These are phyloP conservation scores for Phialocephala subalpina DNA, from an alignment of 2,329 filamentous ascomycete genomes.

Conservation along the genomic window DNA sequence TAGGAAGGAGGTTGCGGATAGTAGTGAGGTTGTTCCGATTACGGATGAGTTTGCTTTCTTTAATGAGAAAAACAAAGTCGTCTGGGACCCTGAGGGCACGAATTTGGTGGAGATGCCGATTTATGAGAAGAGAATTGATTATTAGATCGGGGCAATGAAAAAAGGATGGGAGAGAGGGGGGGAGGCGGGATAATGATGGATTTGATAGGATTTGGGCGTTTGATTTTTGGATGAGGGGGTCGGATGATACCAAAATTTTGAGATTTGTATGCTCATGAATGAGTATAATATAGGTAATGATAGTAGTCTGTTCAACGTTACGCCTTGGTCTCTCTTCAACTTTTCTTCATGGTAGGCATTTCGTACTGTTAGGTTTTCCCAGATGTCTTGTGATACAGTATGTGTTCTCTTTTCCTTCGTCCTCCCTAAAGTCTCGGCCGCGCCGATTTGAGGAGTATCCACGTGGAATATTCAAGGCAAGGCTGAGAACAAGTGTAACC, in stretches of 20 bases:
- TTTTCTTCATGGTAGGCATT: too few relatives aligned
- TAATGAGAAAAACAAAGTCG: slow-evolving; percentile 72
- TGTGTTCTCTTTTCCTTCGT: too few relatives aligned
- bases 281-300: not conserved
- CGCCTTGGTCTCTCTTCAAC: too few relatives aligned
- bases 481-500: too few relatives aligned
- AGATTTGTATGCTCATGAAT: not conserved
- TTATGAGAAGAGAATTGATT: slow-evolving; percentile 40
- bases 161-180: not conserved
- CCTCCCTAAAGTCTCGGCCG: too few relatives aligned
- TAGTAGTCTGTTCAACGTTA: not conserved
- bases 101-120: slow-evolving; percentile 34
- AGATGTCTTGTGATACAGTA: too few relatives aligned
- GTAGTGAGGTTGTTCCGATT: slow-evolving; percentile 74
- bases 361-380: too few relatives aligned
- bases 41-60: slow-evolving; percentile 79
- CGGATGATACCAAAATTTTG: slow-evolving; percentile 6
- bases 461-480: too few relatives aligned
- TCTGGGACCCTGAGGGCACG: slow-evolving; percentile 60
- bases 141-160: slow-evolving; percentile 27
- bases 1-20: slow-evolving; percentile 77
- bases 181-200: not conserved
- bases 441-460: too few relatives aligned
- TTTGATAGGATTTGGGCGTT: not conserved
- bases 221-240: not conserved